Conservation (phyloP, 2,329 filamentous ascomycete species). For the Beauveria asiatica region DNA sequence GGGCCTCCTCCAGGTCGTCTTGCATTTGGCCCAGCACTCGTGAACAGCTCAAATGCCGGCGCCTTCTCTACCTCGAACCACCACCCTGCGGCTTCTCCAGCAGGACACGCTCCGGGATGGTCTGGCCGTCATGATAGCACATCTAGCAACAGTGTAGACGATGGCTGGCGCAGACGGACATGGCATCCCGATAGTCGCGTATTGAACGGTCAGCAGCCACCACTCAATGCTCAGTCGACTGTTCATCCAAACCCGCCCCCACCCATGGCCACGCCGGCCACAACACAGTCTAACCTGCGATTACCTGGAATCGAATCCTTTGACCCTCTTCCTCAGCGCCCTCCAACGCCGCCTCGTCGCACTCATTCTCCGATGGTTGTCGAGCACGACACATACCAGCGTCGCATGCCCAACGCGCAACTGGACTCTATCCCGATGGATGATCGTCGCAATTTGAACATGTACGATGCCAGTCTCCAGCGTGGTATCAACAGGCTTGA, state of each 20-base stretch:
- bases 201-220: constrained; percentile 57
- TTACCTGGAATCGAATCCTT: constrained; percentile 91
- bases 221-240: constrained; percentile 61
- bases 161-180: constrained; percentile 73
- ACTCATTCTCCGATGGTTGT: constrained; percentile 70
- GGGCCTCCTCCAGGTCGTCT: constrained; percentile 47
- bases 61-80: constrained; percentile 49
- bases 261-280: constrained; percentile 37
- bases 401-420: constrained; percentile 20
- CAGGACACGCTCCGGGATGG: background rate
- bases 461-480: constrained; percentile 59
- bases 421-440: constrained; percentile 29
- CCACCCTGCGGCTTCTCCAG: constrained; percentile 54
- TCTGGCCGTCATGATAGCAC: constrained; percentile 59
- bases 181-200: constrained; percentile 78
- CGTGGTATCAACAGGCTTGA: constrained; percentile 59
- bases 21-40: constrained; percentile 42
- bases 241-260: constrained; percentile 46
- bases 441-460: constrained; percentile 42
- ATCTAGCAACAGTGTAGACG: constrained; percentile 51
- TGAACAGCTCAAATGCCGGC: constrained; percentile 46
- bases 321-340: constrained; percentile 60
- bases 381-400: constrained; percentile 42
- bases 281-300: constrained; percentile 52
- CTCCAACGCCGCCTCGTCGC: constrained; percentile 54